A percentile compares a stretch with the other conserved stretches of the same genome.
These are phyloP conservation scores for Suillus subalutaceus DNA, from an alignment of 768 basidiomycete species.

Conservation along the genomic window DNA sequence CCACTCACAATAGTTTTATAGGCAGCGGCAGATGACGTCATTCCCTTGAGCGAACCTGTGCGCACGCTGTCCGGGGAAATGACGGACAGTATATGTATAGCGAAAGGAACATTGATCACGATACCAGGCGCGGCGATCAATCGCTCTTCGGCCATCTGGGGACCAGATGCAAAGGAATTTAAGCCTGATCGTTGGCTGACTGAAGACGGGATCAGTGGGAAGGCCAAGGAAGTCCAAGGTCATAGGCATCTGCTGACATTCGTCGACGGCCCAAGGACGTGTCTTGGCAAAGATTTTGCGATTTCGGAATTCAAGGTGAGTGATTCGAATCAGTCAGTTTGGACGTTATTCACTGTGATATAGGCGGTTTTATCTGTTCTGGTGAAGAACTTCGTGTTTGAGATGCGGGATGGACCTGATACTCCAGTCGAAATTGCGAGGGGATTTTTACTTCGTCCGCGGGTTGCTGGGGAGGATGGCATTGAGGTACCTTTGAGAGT, in stretches of 20 bases:
- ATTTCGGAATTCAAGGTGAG: slow-evolving; percentile 38
- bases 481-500: slow-evolving; percentile 34
- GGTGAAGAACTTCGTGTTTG: slow-evolving; percentile 35
- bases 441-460: slow-evolving; percentile 24
- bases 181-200: slow-evolving; percentile 67
- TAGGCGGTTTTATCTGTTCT: slow-evolving; percentile 49
- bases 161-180: slow-evolving; percentile 57
- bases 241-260: slow-evolving; percentile 55
- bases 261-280: slow-evolving; percentile 53
- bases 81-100: slow-evolving; percentile 44
- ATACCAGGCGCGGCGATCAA: slow-evolving; percentile 52
- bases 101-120: slow-evolving; percentile 48
- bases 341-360: not conserved
- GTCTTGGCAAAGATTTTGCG: slow-evolving; percentile 53
- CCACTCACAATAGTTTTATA: slow-evolving; percentile 19
- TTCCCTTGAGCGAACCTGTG: slow-evolving; percentile 60
- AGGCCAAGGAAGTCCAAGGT: slow-evolving; percentile 47
- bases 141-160: slow-evolving; percentile 60
- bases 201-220: slow-evolving; percentile 27
- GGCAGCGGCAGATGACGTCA: slow-evolving; percentile 55
- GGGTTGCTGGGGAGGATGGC: slow-evolving; percentile 26
- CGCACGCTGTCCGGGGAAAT: slow-evolving; percentile 41
- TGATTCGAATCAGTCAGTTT: not conserved
- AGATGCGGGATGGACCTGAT: slow-evolving; percentile 22
- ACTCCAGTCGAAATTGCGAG: slow-evolving; percentile 16